phyloP scores from a whole-genome alignment of 306 rosid species.

The Quercus aquifolioides region DNA sequence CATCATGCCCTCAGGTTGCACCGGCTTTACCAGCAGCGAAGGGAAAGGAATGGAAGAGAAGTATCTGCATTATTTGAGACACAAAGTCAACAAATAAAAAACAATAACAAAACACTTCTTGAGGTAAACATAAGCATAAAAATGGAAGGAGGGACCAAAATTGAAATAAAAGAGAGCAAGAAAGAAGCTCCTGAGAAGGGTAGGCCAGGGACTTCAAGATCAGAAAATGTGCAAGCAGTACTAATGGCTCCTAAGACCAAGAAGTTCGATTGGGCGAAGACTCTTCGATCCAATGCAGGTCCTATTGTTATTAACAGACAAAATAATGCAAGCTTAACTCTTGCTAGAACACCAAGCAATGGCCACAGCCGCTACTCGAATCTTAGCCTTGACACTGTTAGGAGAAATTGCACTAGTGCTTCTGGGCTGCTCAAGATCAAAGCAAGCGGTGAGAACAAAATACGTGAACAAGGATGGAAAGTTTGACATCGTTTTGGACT shows the following conservation, averaged over 20 bases:
- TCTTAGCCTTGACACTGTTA: not conserved
- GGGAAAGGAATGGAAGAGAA: constrained; percentile 26
- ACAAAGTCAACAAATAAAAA: not conserved
- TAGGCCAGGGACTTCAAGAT: constrained; percentile 15
- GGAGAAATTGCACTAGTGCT: not conserved
- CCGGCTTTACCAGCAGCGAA: constrained; percentile 42
- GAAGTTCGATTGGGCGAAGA: constrained; percentile 66
- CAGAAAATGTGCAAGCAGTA: constrained; percentile 10
- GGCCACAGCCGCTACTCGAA: not conserved
- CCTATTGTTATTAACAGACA: constrained; percentile 17
- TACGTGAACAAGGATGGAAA: constrained; percentile 38
- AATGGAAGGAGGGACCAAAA: constrained; percentile 57
- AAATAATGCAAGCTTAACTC: constrained; percentile 17
- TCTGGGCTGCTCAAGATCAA: not conserved
- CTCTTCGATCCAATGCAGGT: constrained; percentile 33
- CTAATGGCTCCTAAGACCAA: not conserved
- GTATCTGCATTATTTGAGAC: not conserved
- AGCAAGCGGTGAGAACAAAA: constrained; percentile 9
- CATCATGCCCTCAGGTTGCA: constrained; percentile 63
- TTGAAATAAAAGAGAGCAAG: constrained; percentile 54
- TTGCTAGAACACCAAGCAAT: not conserved
- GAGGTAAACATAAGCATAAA: constrained; percentile 59
- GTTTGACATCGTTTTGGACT: constrained; percentile 16
- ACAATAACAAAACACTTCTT: constrained; percentile 26
- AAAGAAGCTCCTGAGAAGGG: constrained; percentile 24